Conservation (phyloP, 768 basidiomycete species). For the Boletus reticulatus region DNA sequence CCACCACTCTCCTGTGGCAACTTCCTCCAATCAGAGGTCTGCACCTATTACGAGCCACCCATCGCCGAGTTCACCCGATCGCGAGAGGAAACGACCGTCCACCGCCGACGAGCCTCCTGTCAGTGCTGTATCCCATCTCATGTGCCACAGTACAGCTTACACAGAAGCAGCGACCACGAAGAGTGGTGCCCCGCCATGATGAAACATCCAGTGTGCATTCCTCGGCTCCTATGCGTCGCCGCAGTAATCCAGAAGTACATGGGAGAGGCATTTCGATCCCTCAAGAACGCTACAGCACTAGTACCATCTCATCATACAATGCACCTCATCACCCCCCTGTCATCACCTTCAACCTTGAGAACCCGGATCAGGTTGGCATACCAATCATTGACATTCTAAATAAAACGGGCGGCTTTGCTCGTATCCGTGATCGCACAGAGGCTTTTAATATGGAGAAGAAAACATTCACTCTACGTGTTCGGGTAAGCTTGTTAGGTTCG, state of each 20-base stretch:
- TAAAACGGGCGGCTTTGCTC: constrained; percentile 42
- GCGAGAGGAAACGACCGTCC: constrained; percentile 18
- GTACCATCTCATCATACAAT: constrained; percentile 6
- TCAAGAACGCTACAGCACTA: constrained; percentile 22
- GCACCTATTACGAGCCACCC: constrained; percentile 10
- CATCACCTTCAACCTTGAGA: constrained; percentile 57
- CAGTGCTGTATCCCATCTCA: constrained; percentile 8
- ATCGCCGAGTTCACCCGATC: constrained; percentile 20
- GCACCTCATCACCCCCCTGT: constrained; percentile 41
- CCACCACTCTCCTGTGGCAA: constrained; percentile 20
- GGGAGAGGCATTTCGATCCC: constrained; percentile 24
- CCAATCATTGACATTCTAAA: constrained; percentile 59
- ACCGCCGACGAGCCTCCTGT: constrained; percentile 9
- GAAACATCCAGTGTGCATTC: constrained; percentile 12
- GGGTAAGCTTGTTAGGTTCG: constrained; percentile 41
- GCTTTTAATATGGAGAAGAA: constrained; percentile 64
- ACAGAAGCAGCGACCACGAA: constrained; percentile 15
- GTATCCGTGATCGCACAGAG: constrained; percentile 54
- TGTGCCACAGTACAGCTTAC: constrained; percentile 16
- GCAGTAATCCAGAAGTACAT: neutral
- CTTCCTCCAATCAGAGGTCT: constrained; percentile 4
- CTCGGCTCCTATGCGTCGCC: constrained; percentile 1
- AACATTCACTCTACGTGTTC: constrained; percentile 72
- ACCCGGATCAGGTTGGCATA: constrained; percentile 57
- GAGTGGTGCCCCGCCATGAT: constrained; percentile 17